These are phyloP conservation scores for Cryptosporidium sp. DNA, from an alignment of 169 alveolate genomes.

Conservation along the genomic window DNA sequence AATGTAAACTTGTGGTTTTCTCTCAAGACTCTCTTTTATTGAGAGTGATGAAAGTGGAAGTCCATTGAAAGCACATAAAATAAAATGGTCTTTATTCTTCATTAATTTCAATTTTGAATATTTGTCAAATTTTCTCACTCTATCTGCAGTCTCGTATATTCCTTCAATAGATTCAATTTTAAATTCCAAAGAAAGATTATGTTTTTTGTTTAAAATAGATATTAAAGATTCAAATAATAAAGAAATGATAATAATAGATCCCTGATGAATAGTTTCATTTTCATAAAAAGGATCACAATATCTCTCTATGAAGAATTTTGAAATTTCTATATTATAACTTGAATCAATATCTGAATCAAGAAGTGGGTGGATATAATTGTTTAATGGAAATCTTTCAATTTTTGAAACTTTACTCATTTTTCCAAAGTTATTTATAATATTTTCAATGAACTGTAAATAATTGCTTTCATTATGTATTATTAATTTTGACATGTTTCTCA, in stretches of 20 bases:
- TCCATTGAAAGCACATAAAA: slow-evolving; percentile 24
- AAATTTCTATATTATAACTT: slow-evolving; percentile 9
- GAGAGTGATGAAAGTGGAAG: slow-evolving; percentile 27
- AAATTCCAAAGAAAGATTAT: neutral
- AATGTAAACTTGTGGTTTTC: slow-evolving; percentile 1
- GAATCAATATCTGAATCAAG: neutral
- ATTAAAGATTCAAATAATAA: slow-evolving; percentile 23
- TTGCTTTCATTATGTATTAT: slow-evolving; percentile 7
- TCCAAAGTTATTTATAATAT: neutral
- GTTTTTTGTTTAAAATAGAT: slow-evolving; percentile 5
- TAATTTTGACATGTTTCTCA: slow-evolving; percentile 1
- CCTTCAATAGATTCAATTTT: slow-evolving; percentile 42
- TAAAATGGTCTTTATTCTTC: neutral
- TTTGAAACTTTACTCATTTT: neutral
- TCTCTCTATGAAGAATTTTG: slow-evolving; percentile 29
- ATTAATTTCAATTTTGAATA: neutral
- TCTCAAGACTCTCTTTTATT: neutral
- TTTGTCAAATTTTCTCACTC: neutral
- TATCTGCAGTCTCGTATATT: slow-evolving; percentile 13
- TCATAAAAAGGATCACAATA: neutral
- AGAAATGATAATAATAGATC: slow-evolving; percentile 29
- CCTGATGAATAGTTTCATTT: neutral
- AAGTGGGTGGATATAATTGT: slow-evolving; percentile 3
- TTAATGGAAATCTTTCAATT: slow-evolving; percentile 11
- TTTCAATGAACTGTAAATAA: slow-evolving; percentile 3